These are phyloP conservation scores for Penicillium brasilianum DNA, from an alignment of 2,329 filamentous ascomycete species.

Conservation along the genomic window DNA sequence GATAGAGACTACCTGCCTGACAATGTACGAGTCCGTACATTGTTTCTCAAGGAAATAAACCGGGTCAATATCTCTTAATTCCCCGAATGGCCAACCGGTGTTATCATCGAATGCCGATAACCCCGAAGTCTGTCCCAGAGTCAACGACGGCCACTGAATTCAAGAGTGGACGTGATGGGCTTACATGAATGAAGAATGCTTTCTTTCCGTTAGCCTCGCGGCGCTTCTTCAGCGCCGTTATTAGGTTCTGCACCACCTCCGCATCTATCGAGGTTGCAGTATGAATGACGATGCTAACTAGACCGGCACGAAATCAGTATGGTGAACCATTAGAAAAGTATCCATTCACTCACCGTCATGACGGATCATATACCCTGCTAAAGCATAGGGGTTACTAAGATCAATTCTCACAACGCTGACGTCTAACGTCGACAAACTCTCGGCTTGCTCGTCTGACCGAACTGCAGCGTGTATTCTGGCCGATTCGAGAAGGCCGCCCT, in stretches of 20 bases:
- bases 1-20: slow-evolving; percentile 3
- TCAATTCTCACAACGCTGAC: slow-evolving; percentile 4
- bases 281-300: slow-evolving; percentile 11
- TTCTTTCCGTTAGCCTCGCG: slow-evolving; percentile 8
- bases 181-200: slow-evolving; percentile 9
- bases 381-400: slow-evolving; percentile 1
- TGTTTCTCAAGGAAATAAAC: slow-evolving; percentile 14
- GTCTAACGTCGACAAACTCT: neutral
- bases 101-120: slow-evolving; percentile 3
- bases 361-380: slow-evolving; percentile 3
- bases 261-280: slow-evolving; percentile 7
- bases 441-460: slow-evolving; percentile 7
- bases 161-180: neutral
- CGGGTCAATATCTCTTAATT: slow-evolving; percentile 6
- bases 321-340: neutral
- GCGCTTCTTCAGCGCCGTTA: slow-evolving; percentile 4
- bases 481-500: neutral
- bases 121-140: slow-evolving; percentile 1
- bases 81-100: slow-evolving; percentile 4
- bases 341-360: neutral
- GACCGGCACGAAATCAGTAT: neutral
- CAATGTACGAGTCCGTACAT: slow-evolving; percentile 13
- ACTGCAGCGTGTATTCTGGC: slow-evolving; percentile 6
- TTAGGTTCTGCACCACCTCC: neutral
- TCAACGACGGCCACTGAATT: neutral